Conservation (phyloP, 2,329 filamentous ascomycete genomes). For the Botrytis tulipae region DNA sequence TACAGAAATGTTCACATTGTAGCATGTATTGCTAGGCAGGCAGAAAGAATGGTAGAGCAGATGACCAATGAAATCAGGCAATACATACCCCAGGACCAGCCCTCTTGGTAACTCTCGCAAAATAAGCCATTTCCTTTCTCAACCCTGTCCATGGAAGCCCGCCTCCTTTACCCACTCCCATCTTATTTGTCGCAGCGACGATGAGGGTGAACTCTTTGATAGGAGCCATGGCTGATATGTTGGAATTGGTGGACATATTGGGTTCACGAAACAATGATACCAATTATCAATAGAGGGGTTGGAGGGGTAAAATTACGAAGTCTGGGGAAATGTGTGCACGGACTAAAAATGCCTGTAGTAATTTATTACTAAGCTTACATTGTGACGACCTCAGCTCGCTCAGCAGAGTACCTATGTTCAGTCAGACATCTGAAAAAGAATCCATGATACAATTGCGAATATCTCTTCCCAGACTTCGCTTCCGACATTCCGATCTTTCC, state of each 20-base stretch:
- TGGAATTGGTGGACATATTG: constrained; percentile 7
- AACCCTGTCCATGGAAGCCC: constrained; percentile 86
- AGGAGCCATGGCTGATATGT: constrained; percentile 20
- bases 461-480: neutral
- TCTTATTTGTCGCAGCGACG: constrained; percentile 82
- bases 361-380: constrained; percentile 3
- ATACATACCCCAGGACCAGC: constrained; percentile 43
- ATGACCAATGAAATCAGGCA: neutral
- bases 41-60: neutral
- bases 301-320: constrained; percentile 15
- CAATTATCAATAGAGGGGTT: constrained; percentile 2
- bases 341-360: neutral
- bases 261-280: neutral
- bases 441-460: neutral
- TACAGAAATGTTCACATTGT: fast-evolving
- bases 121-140: constrained; percentile 91
- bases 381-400: neutral
- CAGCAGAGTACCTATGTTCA: neutral
- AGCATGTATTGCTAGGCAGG: neutral
- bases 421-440: neutral
- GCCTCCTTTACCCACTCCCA: constrained; percentile 83
- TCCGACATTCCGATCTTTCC: neutral
- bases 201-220: constrained; percentile 73
- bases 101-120: constrained; percentile 78
- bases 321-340: constrained; percentile 14